Percentiles rank a stretch among this genome's conserved stretches.
These are phyloP conservation scores for Myxozyma melibiosi DNA, from an alignment of 805 yeast genomes.

Conservation along the genomic window DNA sequence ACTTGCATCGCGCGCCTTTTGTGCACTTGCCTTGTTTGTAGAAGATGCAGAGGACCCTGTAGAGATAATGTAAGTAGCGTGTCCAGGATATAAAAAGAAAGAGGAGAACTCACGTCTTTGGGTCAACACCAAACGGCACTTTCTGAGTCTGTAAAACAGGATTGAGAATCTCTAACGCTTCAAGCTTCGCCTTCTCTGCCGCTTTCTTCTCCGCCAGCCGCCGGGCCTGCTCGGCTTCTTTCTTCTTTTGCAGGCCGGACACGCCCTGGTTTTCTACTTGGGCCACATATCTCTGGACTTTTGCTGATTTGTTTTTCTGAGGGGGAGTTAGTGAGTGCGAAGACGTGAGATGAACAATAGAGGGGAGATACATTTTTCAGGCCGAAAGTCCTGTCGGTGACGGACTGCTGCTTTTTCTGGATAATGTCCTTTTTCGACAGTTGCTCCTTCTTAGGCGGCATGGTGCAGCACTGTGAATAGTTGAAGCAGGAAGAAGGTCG, in stretches of 20 bases:
- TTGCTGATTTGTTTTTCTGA: slow-evolving; percentile 82
- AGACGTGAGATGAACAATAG: background rate
- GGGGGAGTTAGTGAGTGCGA: background rate
- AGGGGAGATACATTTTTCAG: slow-evolving; percentile 61
- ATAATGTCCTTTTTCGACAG: slow-evolving; percentile 58
- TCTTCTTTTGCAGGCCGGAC: slow-evolving; percentile 59
- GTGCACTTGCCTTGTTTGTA: slow-evolving; percentile 86
- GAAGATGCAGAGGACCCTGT: slow-evolving; percentile 72
- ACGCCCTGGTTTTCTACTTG: slow-evolving; percentile 67
- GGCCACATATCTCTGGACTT: slow-evolving; percentile 72
- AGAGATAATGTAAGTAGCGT: background rate
- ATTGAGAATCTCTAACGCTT: slow-evolving; percentile 77
- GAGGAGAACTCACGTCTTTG: slow-evolving; percentile 58
- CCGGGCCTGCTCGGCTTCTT: slow-evolving; percentile 72
- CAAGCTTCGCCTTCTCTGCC: slow-evolving; percentile 84
- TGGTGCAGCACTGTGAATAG: slow-evolving; percentile 37
- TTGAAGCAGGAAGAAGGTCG: background rate
- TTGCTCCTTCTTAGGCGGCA: slow-evolving; percentile 83
- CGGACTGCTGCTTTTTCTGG: slow-evolving; percentile 58
- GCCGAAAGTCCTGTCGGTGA: slow-evolving; percentile 91
- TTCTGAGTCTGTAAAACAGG: slow-evolving; percentile 70
- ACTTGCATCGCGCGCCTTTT: slow-evolving; percentile 72
- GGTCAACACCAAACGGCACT: slow-evolving; percentile 96
- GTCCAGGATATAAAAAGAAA: background rate
- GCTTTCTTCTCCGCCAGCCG: slow-evolving; percentile 82